Conservation (phyloP, 2,329 filamentous ascomycete species). For the Endocalyx cinctus region DNA sequence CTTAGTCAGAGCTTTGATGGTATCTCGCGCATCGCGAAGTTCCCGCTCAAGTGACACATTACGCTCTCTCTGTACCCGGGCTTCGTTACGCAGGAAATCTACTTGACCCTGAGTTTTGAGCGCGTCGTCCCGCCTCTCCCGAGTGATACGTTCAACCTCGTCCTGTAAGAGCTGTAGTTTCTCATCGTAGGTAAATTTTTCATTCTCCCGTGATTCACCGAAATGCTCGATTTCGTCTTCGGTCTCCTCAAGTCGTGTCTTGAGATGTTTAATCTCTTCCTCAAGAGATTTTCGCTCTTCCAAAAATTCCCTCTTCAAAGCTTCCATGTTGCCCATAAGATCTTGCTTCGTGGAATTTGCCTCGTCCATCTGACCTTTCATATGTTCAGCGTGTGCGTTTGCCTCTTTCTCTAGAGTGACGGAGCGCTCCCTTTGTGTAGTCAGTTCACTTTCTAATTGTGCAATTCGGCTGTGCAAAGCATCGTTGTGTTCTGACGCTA, state of each 20-base stretch:
- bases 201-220: constrained; percentile 77
- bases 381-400: constrained; percentile 50
- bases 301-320: constrained; percentile 82
- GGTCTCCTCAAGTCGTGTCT: constrained; percentile 74
- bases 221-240: constrained; percentile 90
- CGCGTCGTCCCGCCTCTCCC: constrained; percentile 52
- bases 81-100: constrained; percentile 58
- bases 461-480: constrained; percentile 44
- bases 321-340: constrained; percentile 89
- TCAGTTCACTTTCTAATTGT: constrained; percentile 74
- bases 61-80: constrained; percentile 54
- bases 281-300: constrained; percentile 81
- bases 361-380: constrained; percentile 71
- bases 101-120: constrained; percentile 59
- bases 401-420: constrained; percentile 67
- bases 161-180: constrained; percentile 63
- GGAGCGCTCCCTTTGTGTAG: constrained; percentile 64
- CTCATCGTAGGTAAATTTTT: constrained; percentile 66
- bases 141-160: constrained; percentile 62
- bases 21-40: constrained; percentile 51
- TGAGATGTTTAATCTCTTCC: constrained; percentile 71
- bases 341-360: constrained; percentile 90
- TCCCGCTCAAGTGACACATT: constrained; percentile 55
- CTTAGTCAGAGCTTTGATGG: constrained; percentile 45
- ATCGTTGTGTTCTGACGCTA: constrained; percentile 40